phyloP scores from a whole-genome alignment of 345 rosid species.

The Sonneratia alba region DNA sequence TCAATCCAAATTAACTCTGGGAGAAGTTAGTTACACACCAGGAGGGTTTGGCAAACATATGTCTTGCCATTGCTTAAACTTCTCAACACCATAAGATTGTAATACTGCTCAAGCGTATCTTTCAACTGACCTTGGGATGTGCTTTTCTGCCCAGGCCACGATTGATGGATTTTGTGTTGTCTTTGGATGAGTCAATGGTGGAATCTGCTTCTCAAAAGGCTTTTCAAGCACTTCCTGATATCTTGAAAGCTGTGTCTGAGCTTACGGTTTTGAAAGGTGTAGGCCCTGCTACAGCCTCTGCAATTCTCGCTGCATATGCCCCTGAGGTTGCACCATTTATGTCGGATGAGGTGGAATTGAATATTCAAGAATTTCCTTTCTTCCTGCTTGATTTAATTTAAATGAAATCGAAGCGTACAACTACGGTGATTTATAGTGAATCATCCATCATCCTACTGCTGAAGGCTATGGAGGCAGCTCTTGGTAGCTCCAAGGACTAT shows the following conservation, averaged over 20 bases:
- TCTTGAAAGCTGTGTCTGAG: slow-evolving; percentile 56
- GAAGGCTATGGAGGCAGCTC: slow-evolving; percentile 70
- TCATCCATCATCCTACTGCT: neutral
- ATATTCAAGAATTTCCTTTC: neutral
- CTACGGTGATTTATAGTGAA: neutral
- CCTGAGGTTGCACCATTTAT: slow-evolving; percentile 72
- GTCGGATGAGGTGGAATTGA: slow-evolving; percentile 67
- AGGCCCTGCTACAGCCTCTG: slow-evolving; percentile 88
- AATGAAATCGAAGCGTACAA: neutral
- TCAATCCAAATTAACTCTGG: neutral
- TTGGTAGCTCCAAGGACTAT: slow-evolving; percentile 67
- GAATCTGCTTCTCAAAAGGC: slow-evolving; percentile 70
- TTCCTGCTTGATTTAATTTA: neutral
- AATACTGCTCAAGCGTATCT: too few relatives aligned
- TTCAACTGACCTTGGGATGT: slow-evolving; percentile 1
- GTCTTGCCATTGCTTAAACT: neutral
- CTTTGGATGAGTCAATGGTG: slow-evolving; percentile 55
- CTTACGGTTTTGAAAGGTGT: slow-evolving; percentile 82
- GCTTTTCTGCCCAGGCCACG: slow-evolving; percentile 49
- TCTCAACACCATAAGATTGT: neutral
- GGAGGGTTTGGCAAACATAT: neutral
- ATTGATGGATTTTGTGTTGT: slow-evolving; percentile 54
- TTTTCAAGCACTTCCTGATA: slow-evolving; percentile 61
- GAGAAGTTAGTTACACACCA: neutral
- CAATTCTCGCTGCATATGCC: slow-evolving; percentile 77